Conservation (phyloP, 139 green algal species). For the Micractinium conductrix region DNA sequence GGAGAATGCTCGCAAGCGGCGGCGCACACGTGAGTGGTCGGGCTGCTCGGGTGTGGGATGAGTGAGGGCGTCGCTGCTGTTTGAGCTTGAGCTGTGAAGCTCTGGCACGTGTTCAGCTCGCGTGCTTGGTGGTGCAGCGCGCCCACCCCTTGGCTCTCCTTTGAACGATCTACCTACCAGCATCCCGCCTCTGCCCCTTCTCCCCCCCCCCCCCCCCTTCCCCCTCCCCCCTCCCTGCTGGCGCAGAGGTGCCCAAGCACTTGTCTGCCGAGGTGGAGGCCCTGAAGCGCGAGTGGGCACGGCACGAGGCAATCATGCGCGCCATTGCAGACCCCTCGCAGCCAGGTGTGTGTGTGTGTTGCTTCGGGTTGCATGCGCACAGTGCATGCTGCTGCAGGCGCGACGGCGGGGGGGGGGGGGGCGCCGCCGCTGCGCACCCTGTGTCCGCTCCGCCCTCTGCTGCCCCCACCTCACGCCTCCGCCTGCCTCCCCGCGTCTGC, state of each 20-base stretch:
- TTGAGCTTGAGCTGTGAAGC: too few relatives aligned
- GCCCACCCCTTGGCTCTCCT: too few relatives aligned
- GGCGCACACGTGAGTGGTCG: constrained; percentile 21
- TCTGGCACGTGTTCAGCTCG: too few relatives aligned
- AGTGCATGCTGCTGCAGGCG: too few relatives aligned
- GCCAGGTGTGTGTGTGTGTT: constrained; percentile 3
- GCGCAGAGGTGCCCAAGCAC: constrained; percentile 12
- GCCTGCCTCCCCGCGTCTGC: not conserved
- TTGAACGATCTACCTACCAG: too few relatives aligned
- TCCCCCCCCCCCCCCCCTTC: not conserved
- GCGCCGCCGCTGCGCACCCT: not conserved
- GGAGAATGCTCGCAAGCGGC: constrained; percentile 27
- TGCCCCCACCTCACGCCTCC: not conserved
- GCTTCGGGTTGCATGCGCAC: too few relatives aligned
- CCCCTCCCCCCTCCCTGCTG: not conserved
- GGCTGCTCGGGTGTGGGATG: too few relatives aligned
- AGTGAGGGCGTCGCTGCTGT: too few relatives aligned
- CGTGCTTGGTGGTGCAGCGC: too few relatives aligned
- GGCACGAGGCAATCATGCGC: constrained; percentile 71
- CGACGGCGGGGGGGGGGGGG: not conserved
- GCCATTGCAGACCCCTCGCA: constrained; percentile 61
- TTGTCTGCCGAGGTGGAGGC: constrained; percentile 39
- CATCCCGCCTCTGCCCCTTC: not conserved
- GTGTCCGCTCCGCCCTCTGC: not conserved
- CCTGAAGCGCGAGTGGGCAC: constrained; percentile 55